phyloP scores from a whole-genome alignment of 1,284 basidiomycete genomes.

The Apiotrichum mycotoxinovorans region DNA sequence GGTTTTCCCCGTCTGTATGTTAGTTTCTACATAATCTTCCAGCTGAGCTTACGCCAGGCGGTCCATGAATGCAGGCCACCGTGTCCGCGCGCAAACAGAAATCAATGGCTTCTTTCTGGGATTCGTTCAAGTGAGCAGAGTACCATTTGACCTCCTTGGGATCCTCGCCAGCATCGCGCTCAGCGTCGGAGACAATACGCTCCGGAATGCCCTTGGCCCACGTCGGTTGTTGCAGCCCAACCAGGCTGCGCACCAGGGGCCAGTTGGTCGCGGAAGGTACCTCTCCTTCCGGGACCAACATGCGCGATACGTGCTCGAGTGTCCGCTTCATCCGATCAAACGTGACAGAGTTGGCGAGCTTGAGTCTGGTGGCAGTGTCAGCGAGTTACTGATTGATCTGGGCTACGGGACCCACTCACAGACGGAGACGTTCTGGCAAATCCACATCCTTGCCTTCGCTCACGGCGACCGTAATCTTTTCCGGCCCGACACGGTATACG shows the following conservation, averaged over 20 bases:
- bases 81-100: slow-evolving; percentile 55
- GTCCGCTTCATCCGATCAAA: slow-evolving; percentile 87
- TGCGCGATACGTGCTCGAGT: slow-evolving; percentile 61
- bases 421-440: slow-evolving; percentile 73
- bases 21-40: background rate
- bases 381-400: no score
- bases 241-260: slow-evolving; percentile 61
- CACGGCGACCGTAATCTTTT: slow-evolving; percentile 70
- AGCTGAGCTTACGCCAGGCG: slow-evolving; percentile 64
- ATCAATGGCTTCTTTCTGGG: slow-evolving; percentile 69
- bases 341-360: slow-evolving; percentile 86
- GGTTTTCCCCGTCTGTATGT: slow-evolving; percentile 71
- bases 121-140: slow-evolving; percentile 70
- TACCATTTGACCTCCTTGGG: slow-evolving; percentile 61
- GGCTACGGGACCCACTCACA: no score
- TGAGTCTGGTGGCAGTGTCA: no score
- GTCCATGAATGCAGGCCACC: slow-evolving; percentile 92
- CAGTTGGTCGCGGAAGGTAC: slow-evolving; percentile 16
- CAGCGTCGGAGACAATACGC: slow-evolving; percentile 6
- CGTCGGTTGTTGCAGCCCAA: slow-evolving; percentile 56
- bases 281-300: slow-evolving; percentile 30
- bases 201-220: slow-evolving; percentile 21
- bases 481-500: slow-evolving; percentile 71
- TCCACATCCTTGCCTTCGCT: slow-evolving; percentile 67
- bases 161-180: background rate